Percentiles rank a stretch among this genome's conserved stretches.
These are phyloP conservation scores for Populus trichocarpa DNA, from an alignment of 441 rosid genomes.

Conservation along the genomic window DNA sequence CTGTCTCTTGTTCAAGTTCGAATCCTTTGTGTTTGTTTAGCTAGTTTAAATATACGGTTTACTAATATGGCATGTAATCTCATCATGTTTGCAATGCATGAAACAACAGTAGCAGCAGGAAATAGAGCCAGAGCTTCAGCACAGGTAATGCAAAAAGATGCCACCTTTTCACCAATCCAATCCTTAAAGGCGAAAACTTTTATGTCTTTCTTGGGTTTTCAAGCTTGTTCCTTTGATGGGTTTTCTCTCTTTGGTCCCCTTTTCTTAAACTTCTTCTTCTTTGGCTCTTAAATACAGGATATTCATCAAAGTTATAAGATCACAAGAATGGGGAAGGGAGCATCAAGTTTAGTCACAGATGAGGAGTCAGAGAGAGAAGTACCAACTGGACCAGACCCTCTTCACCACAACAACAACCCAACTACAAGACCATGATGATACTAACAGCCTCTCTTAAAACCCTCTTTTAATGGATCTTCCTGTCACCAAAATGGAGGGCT, in stretches of 20 bases:
- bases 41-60: not conserved
- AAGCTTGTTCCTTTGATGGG: conserved; percentile 2
- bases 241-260: not conserved
- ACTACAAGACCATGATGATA: conserved; percentile 29
- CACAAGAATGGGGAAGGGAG: conserved; percentile 13
- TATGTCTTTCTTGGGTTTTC: not conserved
- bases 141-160: conserved; percentile 13
- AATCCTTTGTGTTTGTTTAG: not conserved
- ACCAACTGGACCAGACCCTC: conserved; percentile 78
- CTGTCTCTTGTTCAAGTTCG: conserved; percentile 1
- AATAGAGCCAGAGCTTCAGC: not conserved
- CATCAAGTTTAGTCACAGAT: conserved; percentile 6
- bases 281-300: not conserved
- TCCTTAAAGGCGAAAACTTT: not conserved
- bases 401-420: conserved; percentile 58
- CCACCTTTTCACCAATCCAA: not conserved
- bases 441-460: too few relatives aligned
- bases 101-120: conserved; percentile 6
- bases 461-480: not conserved
- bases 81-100: conserved; percentile 21
- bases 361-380: conserved; percentile 51
- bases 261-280: not conserved
- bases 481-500: not conserved
- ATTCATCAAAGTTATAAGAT: not conserved
- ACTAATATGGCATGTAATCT: not conserved